Conservation (phyloP, 495 filamentous ascomycete species). For the Aspergillus diversus region DNA sequence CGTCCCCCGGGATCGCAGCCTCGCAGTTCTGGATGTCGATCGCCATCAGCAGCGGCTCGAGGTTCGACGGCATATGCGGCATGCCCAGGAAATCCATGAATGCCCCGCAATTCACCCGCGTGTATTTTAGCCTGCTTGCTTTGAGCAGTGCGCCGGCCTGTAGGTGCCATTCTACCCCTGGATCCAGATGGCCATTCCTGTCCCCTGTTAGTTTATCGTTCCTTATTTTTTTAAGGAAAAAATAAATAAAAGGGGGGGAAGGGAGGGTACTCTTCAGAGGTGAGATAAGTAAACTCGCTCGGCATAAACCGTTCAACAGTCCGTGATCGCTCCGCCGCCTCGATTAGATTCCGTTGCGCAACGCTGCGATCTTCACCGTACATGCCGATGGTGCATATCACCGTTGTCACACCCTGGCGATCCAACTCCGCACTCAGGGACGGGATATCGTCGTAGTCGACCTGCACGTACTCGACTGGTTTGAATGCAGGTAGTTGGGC, state of each 20-base stretch:
- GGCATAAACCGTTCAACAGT: background rate
- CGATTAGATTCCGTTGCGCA: background rate
- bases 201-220: background rate
- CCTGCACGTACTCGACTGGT: background rate
- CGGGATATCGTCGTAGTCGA: conserved; percentile 1
- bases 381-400: background rate
- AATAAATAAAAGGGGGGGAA: no score
- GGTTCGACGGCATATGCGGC: background rate
- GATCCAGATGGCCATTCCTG: background rate
- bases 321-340: background rate
- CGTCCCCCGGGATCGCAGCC: background rate
- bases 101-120: background rate
- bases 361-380: background rate
- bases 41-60: background rate
- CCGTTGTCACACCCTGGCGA: background rate
- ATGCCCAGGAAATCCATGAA: conserved; percentile 5
- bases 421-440: background rate
- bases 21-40: background rate
- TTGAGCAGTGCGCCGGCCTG: background rate
- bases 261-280: background rate
- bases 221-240: no score
- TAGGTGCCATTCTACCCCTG: background rate
- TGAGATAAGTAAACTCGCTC: background rate
- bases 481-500: background rate
- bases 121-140: background rate